phyloP scores from a whole-genome alignment of 2,329 filamentous ascomycete genomes.

The Pseudocercospora fuligena region DNA sequence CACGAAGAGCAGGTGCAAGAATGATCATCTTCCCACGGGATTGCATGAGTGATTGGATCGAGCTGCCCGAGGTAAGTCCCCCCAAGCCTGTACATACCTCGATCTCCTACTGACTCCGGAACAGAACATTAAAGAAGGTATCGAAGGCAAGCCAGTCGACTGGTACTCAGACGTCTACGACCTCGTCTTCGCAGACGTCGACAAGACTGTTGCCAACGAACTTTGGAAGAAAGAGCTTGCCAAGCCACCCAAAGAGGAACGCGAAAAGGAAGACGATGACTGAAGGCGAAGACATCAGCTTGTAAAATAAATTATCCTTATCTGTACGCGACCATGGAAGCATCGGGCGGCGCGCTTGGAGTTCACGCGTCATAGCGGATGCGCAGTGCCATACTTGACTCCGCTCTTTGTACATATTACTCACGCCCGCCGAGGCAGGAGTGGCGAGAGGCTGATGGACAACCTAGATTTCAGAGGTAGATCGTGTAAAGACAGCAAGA shows the following conservation, averaged over 20 bases:
- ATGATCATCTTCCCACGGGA: constrained; percentile 94
- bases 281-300: not conserved
- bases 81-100: no score
- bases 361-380: not conserved
- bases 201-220: constrained; percentile 72
- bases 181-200: constrained; percentile 82
- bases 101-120: not conserved
- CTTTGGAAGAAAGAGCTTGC: constrained; percentile 69
- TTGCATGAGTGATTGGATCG: constrained; percentile 95
- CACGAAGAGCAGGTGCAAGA: constrained; percentile 86
- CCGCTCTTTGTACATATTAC: constrained; percentile 6
- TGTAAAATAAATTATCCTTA: not conserved
- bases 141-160: constrained; percentile 85
- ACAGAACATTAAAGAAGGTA: constrained; percentile 96
- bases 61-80: constrained; percentile 80
- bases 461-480: constrained; percentile 5
- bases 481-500: not conserved
- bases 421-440: not conserved
- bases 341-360: not conserved
- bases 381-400: not conserved
- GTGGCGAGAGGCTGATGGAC: not conserved
- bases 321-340: constrained; percentile 1
- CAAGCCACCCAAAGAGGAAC: constrained; percentile 61
- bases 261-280: constrained; percentile 35
- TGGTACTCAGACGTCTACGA: constrained; percentile 97